These are phyloP conservation scores for Oryza meridionalis DNA, from an alignment of 176 grass and related monocot species.

Conservation along the genomic window DNA sequence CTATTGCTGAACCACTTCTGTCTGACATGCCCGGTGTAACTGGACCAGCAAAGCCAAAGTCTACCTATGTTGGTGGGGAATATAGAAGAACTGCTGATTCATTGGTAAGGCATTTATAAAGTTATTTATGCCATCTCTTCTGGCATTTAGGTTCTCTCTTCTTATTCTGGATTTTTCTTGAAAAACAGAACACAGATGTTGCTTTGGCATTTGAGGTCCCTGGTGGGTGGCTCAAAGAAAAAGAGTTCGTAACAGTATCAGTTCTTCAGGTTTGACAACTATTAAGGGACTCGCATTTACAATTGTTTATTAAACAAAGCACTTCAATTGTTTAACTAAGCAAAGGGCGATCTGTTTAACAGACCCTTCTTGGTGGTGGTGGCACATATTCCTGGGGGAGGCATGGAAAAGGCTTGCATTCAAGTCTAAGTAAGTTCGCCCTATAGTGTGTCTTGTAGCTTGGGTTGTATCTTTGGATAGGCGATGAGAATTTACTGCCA, in stretches of 20 bases:
- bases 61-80: slow-evolving; percentile 83
- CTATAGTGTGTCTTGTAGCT: neutral
- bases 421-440: slow-evolving; percentile 61
- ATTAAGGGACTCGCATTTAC: slow-evolving; percentile 10
- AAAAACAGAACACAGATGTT: slow-evolving; percentile 76
- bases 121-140: slow-evolving; percentile 23
- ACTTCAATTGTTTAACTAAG: slow-evolving; percentile 26
- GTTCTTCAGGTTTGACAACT: slow-evolving; percentile 72
- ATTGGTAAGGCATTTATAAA: slow-evolving; percentile 36
- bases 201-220: slow-evolving; percentile 91
- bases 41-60: slow-evolving; percentile 63
- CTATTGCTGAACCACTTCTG: slow-evolving; percentile 80
- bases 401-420: slow-evolving; percentile 84
- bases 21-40: slow-evolving; percentile 66
- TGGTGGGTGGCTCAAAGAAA: slow-evolving; percentile 90
- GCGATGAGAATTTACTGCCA: neutral
- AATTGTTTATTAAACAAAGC: neutral
- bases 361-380: slow-evolving; percentile 90
- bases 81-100: slow-evolving; percentile 74
- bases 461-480: neutral
- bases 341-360: slow-evolving; percentile 16
- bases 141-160: slow-evolving; percentile 27
- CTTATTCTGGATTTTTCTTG: slow-evolving; percentile 24
- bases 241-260: slow-evolving; percentile 61
- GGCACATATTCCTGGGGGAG: slow-evolving; percentile 82